A percentile compares a stretch with the other conserved stretches of the same genome.
Evolutionary conservation across 768 basidiomycete species (phyloP).

Genomic region (Tricholoma matsutake): DNA sequence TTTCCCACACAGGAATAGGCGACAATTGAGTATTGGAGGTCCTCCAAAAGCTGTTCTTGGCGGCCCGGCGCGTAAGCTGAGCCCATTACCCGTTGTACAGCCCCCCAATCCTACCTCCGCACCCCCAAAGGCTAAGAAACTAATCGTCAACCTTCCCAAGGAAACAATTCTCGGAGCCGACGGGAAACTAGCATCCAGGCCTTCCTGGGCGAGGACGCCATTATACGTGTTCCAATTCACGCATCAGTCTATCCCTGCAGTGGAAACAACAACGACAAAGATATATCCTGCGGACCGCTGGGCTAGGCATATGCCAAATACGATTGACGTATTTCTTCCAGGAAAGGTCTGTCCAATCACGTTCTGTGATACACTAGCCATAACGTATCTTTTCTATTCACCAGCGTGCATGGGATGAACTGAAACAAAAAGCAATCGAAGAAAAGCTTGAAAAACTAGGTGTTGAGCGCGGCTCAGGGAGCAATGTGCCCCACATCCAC

Average conservation of each 20-base stretch:
- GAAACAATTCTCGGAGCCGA: slow-evolving; percentile 51
- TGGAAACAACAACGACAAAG: slow-evolving; percentile 45
- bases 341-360: slow-evolving; percentile 54
- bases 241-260: slow-evolving; percentile 19
- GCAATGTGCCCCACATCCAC: slow-evolving; percentile 55
- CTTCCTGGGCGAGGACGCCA: slow-evolving; percentile 63
- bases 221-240: slow-evolving; percentile 27
- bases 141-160: slow-evolving; percentile 67
- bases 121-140: slow-evolving; percentile 59
- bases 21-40: slow-evolving; percentile 76
- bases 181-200: slow-evolving; percentile 38
- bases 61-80: slow-evolving; percentile 74
- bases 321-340: slow-evolving; percentile 80
- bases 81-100: slow-evolving; percentile 49
- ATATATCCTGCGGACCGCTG: slow-evolving; percentile 63
- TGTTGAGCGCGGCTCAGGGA: slow-evolving; percentile 63
- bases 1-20: slow-evolving; percentile 59
- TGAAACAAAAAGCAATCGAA: slow-evolving; percentile 72
- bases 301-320: slow-evolving; percentile 55
- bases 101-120: slow-evolving; percentile 24
- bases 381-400: slow-evolving; percentile 9
- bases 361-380: slow-evolving; percentile 5
- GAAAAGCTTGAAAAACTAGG: slow-evolving; percentile 79
- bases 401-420: slow-evolving; percentile 71
- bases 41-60: slow-evolving; percentile 87